A percentile compares a stretch with the other conserved stretches of the same genome.
Conservation (phyloP, 495 filamentous ascomycete genomes). For the Xylaria telfairii region DNA sequence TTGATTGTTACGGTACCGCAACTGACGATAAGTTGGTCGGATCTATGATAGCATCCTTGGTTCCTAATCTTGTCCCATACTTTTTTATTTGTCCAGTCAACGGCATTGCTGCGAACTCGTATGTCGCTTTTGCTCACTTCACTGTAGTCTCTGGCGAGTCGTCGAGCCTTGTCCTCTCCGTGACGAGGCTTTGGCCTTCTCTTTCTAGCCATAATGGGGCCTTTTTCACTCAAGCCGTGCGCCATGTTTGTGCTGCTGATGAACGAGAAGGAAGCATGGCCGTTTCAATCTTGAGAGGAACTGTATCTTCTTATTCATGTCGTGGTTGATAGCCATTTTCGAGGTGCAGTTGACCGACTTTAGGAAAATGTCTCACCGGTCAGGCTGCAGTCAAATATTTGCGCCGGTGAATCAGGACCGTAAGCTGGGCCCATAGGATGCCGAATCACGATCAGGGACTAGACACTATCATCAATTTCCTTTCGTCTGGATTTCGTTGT, state of each 20-base stretch:
- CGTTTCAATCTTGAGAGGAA: constrained; percentile 2
- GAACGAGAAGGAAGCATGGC: neutral
- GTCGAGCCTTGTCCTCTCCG: constrained; percentile 24
- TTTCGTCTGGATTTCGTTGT: constrained; percentile 13
- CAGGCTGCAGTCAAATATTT: constrained; percentile 24
- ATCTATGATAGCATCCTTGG: constrained; percentile 40
- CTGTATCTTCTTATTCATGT: constrained; percentile 16
- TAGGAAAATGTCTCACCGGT: constrained; percentile 27
- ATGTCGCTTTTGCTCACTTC: constrained; percentile 31
- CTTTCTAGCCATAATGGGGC: constrained; percentile 14
- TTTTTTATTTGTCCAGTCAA: constrained; percentile 37
- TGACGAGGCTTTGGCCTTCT: constrained; percentile 23
- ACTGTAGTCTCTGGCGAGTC: constrained; percentile 29
- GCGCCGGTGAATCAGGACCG: constrained; percentile 24
- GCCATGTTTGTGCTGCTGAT: constrained; percentile 16
- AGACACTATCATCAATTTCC: constrained; percentile 15
- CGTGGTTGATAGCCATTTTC: constrained; percentile 1
- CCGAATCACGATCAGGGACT: constrained; percentile 21
- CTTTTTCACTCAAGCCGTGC: constrained; percentile 13
- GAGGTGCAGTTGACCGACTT: constrained; percentile 22
- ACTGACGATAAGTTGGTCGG: constrained; percentile 48
- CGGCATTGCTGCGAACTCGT: constrained; percentile 33
- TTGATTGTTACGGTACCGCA: constrained; percentile 55
- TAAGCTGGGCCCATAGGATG: constrained; percentile 24
- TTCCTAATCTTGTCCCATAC: constrained; percentile 40